Evolutionary conservation across 768 basidiomycete genomes (phyloP).

Genomic region (Lactifluus pinguis): DNA sequence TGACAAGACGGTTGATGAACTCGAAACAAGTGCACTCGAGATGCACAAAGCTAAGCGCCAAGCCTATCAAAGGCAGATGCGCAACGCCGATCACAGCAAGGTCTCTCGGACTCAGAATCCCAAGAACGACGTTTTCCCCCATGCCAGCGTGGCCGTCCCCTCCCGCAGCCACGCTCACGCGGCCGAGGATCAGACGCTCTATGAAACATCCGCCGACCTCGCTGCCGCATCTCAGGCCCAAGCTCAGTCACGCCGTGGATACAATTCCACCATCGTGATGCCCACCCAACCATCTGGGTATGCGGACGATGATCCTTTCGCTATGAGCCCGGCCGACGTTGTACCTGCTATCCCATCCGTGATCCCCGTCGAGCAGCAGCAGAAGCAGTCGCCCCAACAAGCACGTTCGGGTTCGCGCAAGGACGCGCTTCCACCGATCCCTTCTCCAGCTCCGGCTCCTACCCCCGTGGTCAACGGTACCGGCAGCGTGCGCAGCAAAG

Average conservation of each 20-base stretch:
- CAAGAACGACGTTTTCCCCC: slow-evolving; percentile 39
- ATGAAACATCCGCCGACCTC: slow-evolving; percentile 62
- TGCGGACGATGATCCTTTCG: slow-evolving; percentile 69
- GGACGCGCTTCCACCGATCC: slow-evolving; percentile 9
- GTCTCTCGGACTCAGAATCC: slow-evolving; percentile 46
- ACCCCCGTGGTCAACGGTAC: slow-evolving; percentile 26
- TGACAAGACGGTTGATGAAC: slow-evolving; percentile 60
- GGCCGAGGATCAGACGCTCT: slow-evolving; percentile 33
- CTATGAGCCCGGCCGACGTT: not conserved
- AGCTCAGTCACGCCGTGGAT: slow-evolving; percentile 26
- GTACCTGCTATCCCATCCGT: slow-evolving; percentile 31
- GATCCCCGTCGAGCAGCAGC: slow-evolving; percentile 15
- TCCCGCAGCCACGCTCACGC: slow-evolving; percentile 40
- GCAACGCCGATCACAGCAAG: slow-evolving; percentile 31
- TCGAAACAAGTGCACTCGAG: slow-evolving; percentile 74
- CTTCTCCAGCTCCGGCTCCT: not conserved
- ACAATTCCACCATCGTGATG: slow-evolving; percentile 32
- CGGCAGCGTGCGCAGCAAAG: slow-evolving; percentile 35
- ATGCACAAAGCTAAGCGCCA: slow-evolving; percentile 78
- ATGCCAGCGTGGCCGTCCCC: slow-evolving; percentile 23
- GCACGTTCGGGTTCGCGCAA: slow-evolving; percentile 8
- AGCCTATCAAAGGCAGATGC: slow-evolving; percentile 77
- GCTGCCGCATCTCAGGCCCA: slow-evolving; percentile 30
- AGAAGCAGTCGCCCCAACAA: not conserved
- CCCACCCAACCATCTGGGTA: slow-evolving; percentile 35